These are phyloP conservation scores for Nepenthes mirabilis DNA, from an alignment of 148 eudicot genomes.

Conservation along the genomic window DNA sequence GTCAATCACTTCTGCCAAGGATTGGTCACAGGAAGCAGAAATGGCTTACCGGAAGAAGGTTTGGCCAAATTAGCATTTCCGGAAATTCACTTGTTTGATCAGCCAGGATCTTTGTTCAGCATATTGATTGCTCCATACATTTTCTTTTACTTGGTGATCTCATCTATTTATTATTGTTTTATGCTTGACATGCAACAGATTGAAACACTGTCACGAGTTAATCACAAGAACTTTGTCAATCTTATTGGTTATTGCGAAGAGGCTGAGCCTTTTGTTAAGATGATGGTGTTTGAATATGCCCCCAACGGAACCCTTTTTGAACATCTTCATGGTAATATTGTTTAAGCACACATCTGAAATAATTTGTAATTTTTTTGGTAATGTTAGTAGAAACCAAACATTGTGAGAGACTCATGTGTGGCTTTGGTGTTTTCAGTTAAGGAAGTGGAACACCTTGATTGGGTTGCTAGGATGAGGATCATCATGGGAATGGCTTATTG, in stretches of 20 bases:
- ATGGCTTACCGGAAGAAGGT: constrained; percentile 69
- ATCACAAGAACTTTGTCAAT: constrained; percentile 94
- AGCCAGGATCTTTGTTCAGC: background rate
- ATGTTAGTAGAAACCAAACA: background rate
- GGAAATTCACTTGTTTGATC: background rate
- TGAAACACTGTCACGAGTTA: constrained; percentile 68
- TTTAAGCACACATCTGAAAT: background rate
- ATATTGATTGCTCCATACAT: background rate
- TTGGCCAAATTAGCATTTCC: constrained; percentile 2
- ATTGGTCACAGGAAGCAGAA: constrained; percentile 74
- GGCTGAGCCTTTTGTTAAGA: constrained; percentile 71
- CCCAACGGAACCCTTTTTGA: constrained; percentile 79
- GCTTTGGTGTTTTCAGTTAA: constrained; percentile 33
- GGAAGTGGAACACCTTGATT: constrained; percentile 86
- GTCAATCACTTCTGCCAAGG: constrained; percentile 29
- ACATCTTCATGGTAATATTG: constrained; percentile 71
- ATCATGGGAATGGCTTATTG: constrained; percentile 91
- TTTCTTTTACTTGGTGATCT: background rate
- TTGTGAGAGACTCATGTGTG: background rate
- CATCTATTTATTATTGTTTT: background rate
- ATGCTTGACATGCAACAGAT: constrained; percentile 29
- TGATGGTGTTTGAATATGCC: constrained; percentile 98
- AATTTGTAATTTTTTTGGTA: background rate
- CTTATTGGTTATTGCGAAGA: constrained; percentile 97
- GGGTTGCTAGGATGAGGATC: constrained; percentile 70